Base-by-base conservation (phyloP, 805 yeast species). In the Kluyveromyces nonfermentans region DNA sequence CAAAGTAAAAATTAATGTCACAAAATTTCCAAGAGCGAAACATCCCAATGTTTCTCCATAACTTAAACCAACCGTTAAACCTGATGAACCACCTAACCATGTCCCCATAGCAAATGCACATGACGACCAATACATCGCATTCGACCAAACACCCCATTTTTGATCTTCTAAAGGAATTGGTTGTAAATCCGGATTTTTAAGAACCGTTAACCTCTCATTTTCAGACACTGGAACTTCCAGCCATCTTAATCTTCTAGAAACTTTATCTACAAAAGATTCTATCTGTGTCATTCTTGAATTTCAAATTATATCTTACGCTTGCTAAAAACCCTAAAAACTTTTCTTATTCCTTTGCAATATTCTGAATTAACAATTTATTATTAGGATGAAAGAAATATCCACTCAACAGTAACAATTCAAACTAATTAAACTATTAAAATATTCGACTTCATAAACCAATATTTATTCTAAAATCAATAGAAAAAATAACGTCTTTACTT, bases 41-140 rank as follows among this genome's bases (percentile, higher is more conserved):
- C 69, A 64, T 8, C 73, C 71, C 54, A 75, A 67, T 7, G 73
- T 64, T 40, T 73, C 71, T 5, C 69, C 63, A 36, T 73, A 71
- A 33, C 68, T 63, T 43, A 74, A 56, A 2, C 79, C 79, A 7
- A 70, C 58, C 5, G 66, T 49, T 7, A 74, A 49, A 8, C 74
- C 62, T 2, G 78, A 64, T 7, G 72, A 59, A 1, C 74, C 77
- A 41, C 71, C 62, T 15, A 69, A 50, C 72, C 73, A 69, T 6
- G 75, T 70, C 15, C 71, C 64, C 45, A 72, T 68, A 40, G 72
- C 62, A 41, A 74, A 64, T 1, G 72, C 65, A 12, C 70, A 60
- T 22, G 71, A 58, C 8, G 71, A 71, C 76, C 76, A 71, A 49
- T 70, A 71, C 2, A 66, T 65, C 44, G 64, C 63, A 41, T 65